A percentile compares a stretch with the other conserved stretches of the same genome.
phyloP scores from a whole-genome alignment of 495 filamentous ascomycete genomes.

The Aspergillus asperescens region DNA sequence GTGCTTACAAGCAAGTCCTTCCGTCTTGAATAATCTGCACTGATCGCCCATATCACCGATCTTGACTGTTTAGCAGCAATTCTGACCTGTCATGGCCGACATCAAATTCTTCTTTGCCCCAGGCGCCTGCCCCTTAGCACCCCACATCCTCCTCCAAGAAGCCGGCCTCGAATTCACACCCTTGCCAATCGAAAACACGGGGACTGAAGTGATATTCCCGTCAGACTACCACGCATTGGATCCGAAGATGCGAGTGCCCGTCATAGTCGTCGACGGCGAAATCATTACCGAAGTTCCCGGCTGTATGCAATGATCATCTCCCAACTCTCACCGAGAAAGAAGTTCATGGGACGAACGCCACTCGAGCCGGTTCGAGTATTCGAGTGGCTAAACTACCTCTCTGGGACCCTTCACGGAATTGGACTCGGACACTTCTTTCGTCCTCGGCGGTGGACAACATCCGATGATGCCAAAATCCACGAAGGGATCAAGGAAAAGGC shows the following conservation, averaged over 20 bases:
- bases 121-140: slow-evolving; percentile 31
- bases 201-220: not conserved
- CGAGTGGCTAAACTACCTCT: slow-evolving; percentile 39
- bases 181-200: not conserved
- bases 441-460: slow-evolving; percentile 13
- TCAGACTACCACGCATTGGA: slow-evolving; percentile 25
- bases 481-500: not conserved
- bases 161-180: slow-evolving; percentile 18
- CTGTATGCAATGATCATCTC: slow-evolving; percentile 18
- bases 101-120: slow-evolving; percentile 24
- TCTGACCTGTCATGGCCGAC: slow-evolving; percentile 11
- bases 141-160: slow-evolving; percentile 33
- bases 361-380: slow-evolving; percentile 28
- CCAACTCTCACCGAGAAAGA: slow-evolving; percentile 21
- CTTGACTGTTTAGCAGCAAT: too few relatives aligned
- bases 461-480: slow-evolving; percentile 3
- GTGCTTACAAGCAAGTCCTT: too few relatives aligned
- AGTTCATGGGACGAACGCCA: slow-evolving; percentile 24
- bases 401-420: slow-evolving; percentile 29
- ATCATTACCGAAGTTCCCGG: slow-evolving; percentile 35
- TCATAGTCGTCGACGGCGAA: slow-evolving; percentile 24
- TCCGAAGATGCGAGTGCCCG: slow-evolving; percentile 30
- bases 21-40: too few relatives aligned
- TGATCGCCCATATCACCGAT: too few relatives aligned
- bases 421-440: slow-evolving; percentile 23